Base-by-base conservation (phyloP, 2,329 filamentous ascomycete genomes). In the Cladosporium austrohemisphaericum region DNA sequence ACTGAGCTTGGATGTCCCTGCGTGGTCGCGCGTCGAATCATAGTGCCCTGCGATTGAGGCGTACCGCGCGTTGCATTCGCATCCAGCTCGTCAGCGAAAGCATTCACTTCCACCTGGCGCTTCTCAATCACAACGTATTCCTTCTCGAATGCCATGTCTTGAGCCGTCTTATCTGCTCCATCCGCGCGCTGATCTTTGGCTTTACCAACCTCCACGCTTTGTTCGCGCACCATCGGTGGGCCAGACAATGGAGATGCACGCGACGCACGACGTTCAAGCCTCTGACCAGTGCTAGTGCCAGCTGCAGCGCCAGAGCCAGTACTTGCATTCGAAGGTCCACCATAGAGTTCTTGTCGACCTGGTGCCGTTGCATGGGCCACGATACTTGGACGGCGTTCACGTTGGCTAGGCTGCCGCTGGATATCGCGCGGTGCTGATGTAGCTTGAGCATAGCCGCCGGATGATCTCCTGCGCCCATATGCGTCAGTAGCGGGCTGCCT, bases 91-190 rank as follows among this genome's bases (percentile, higher is more conserved):
- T 98, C 93, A 18, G 93, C 93, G 61, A 98, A 86, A 2, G 93
- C 93, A 66, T 98, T 97, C 43, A 98, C 92, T 67, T 97, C 92
- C 9, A 98, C 91, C 16, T 90, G 86, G 56, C 86, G 84, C 73
- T 96, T 95, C 71, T 98, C 93, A 10, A 98, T 88, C 20, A 97
- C 77, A 16, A 98, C 92, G 61, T 97, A 98, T 57, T 97, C 93
- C 56, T 92, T 83, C 65, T 95, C 91, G 59, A 95, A 86, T 1
- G 87, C 87, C 41, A 94, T 83, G 56, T 97, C 92, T 60, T 95
- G 88, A 2, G 88, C 89, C 3, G 85, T 86, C 37, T 78, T 76
- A 56, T 86, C 83, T 32, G 76, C 75, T 41, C 77, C 77, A 43
- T 74, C 66, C 31, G 55, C 52, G 20, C 55, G 55, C 20, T 55